Base-by-base conservation (phyloP, 305 asterid species). In the Caryopteris hybrid region DNA sequence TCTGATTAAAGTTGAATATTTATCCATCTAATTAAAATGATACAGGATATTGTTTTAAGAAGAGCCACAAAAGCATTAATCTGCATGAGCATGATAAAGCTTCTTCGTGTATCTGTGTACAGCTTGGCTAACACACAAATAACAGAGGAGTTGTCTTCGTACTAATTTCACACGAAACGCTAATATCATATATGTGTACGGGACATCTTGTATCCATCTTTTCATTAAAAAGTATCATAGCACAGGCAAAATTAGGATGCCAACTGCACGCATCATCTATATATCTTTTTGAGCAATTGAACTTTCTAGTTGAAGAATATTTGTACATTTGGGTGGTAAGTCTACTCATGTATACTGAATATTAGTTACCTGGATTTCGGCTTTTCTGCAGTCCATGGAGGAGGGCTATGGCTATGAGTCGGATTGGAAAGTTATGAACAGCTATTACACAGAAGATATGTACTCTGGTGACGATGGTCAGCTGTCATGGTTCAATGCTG, bases 401-500 rank as follows among this genome's bases (percentile, higher is more conserved):
- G 83, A 80, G 48, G 20, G 11, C 55, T 80, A 83, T 3, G 93
- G 72, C 50, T 73, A 71, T 20, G 93, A 76, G 62, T 71, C 74
- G 6, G 88, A 83, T 42, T 80, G 76, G 64, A 86, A 84, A 71
- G 39, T 70, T 21, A 85, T 71, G 31, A 73, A 73, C 62, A 73
- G 70, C 61, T 80, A 68, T 72, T 80, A 84, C 80, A 61, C 81
- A 18, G 93, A 86, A 53, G 88, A 81, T 48, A 76, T 84, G 80
- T 84, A 84, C 74, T 71, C 67, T 13, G 91, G 84, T 48, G 96
- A 81, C 63, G 91, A 88, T 75, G 89, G 91, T 29, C 83, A 88
- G 64, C 82, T 86, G 38, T 67, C 89, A 38, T 88, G 87, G 87
- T 88, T 88, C 79, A 88, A 84, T 36, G 89, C 93, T 33, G 96